Evolutionary conservation across 1,284 basidiomycete species (phyloP).

Genomic region (Ustilago esculenta): DNA sequence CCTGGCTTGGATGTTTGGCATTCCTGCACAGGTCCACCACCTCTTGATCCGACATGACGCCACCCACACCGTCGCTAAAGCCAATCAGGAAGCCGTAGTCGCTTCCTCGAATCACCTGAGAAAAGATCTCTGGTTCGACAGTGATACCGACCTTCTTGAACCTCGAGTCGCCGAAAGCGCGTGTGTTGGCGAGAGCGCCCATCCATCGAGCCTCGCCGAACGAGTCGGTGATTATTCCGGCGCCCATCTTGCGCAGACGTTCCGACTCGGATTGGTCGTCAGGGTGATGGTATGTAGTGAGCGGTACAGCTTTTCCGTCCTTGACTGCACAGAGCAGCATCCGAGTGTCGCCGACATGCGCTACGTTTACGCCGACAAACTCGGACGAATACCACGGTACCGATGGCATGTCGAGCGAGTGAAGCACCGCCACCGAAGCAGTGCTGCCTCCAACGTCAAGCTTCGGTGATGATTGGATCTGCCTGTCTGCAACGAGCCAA

Average conservation of each 20-base stretch:
- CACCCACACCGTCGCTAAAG: constrained; percentile 82
- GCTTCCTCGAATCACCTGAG: constrained; percentile 75
- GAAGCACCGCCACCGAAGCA: constrained; percentile 86
- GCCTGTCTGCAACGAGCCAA: constrained; percentile 61
- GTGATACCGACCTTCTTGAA: constrained; percentile 81
- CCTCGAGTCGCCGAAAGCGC: constrained; percentile 89
- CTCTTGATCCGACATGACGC: constrained; percentile 90
- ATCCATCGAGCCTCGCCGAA: constrained; percentile 97
- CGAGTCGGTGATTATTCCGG: constrained; percentile 88
- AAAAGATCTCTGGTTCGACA: constrained; percentile 89
- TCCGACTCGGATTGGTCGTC: constrained; percentile 86
- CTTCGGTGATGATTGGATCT: constrained; percentile 52
- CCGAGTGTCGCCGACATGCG: constrained; percentile 86
- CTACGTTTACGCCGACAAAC: constrained; percentile 74
- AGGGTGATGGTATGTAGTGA: constrained; percentile 80
- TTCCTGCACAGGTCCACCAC: constrained; percentile 87
- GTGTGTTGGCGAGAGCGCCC: constrained; percentile 91
- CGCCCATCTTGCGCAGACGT: constrained; percentile 85
- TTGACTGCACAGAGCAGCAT: constrained; percentile 81
- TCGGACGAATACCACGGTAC: constrained; percentile 66
- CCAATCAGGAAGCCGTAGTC: constrained; percentile 58
- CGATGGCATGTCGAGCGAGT: constrained; percentile 80
- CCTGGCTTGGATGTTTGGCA: constrained; percentile 77
- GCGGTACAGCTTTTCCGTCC: constrained; percentile 77
- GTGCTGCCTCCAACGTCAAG: constrained; percentile 77